Evolutionary conservation across 371 early-diverging fungal species (phyloP).

Genomic region (Rhizopus sp.): DNA sequence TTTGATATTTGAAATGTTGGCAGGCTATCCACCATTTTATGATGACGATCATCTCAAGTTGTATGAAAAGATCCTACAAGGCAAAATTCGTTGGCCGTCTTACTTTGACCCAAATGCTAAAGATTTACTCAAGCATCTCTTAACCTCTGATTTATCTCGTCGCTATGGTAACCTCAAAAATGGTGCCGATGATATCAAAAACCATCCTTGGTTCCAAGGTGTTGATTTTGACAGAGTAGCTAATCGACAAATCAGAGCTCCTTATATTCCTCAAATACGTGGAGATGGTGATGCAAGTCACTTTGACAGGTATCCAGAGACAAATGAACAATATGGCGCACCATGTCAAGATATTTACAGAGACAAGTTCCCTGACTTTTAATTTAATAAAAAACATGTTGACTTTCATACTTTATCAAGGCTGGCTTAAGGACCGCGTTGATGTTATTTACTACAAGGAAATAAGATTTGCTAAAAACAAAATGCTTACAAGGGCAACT

Average conservation of each 20-base stretch:
- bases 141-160: slow-evolving; percentile 87
- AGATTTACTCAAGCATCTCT: slow-evolving; percentile 85
- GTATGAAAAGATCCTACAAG: slow-evolving; percentile 93
- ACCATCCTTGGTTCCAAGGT: slow-evolving; percentile 94
- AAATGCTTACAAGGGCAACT: too few relatives aligned
- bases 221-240: slow-evolving; percentile 88
- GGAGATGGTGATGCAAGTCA: slow-evolving; percentile 94
- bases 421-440: too few relatives aligned
- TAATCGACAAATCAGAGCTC: slow-evolving; percentile 80
- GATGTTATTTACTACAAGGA: too few relatives aligned
- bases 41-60: slow-evolving; percentile 94
- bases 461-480: too few relatives aligned
- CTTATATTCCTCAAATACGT: slow-evolving; percentile 84
- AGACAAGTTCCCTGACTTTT: slow-evolving; percentile 36
- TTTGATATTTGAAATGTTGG: slow-evolving; percentile 72
- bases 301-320: slow-evolving; percentile 91
- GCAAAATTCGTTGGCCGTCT: slow-evolving; percentile 85
- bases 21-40: slow-evolving; percentile 91
- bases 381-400: slow-evolving; percentile 7
- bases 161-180: slow-evolving; percentile 91
- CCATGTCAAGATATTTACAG: slow-evolving; percentile 29
- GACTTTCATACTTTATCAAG: too few relatives aligned
- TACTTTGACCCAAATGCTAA: slow-evolving; percentile 89
- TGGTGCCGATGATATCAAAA: slow-evolving; percentile 90
- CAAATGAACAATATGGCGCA: slow-evolving; percentile 62